Evolutionary conservation across 108 stramenopile species (phyloP).

Genomic region (Conticribra weissflogii): DNA sequence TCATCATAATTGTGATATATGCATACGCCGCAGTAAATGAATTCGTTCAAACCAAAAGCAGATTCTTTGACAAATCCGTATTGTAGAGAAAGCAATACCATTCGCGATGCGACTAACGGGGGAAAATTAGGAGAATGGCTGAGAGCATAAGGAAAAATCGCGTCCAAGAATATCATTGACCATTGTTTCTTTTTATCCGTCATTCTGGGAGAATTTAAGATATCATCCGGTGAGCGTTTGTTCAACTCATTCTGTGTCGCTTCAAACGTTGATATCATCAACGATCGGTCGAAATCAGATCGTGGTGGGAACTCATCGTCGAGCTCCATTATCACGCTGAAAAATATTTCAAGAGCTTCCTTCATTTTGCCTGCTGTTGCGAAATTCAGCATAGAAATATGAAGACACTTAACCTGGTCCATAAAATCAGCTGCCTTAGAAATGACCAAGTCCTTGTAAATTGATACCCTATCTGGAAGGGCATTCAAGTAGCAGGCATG

Average conservation of each 20-base stretch:
- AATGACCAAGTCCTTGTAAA: conserved; percentile 5
- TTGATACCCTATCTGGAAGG: not conserved
- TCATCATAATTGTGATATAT: conserved; percentile 14
- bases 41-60: conserved; percentile 11
- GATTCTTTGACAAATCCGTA: conserved; percentile 18
- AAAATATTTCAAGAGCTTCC: conserved; percentile 7
- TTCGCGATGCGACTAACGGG: not conserved
- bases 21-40: not conserved
- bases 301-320: conserved; percentile 11
- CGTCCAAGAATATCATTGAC: conserved; percentile 13
- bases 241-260: conserved; percentile 2
- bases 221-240: not conserved
- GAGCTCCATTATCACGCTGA: conserved; percentile 9
- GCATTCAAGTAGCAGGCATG: conserved; percentile 3
- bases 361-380: not conserved
- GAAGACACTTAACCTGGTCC: conserved; percentile 12
- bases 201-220: not conserved
- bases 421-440: conserved; percentile 2
- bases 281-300: conserved; percentile 13
- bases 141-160: not conserved
- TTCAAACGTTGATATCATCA: too few relatives aligned
- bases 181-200: not conserved
- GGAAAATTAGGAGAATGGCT: not conserved
- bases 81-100: not conserved
- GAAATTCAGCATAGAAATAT: conserved; percentile 2